Conservation (phyloP, 2,329 filamentous ascomycete species). For the Phaeophleospora eucalypticola region DNA sequence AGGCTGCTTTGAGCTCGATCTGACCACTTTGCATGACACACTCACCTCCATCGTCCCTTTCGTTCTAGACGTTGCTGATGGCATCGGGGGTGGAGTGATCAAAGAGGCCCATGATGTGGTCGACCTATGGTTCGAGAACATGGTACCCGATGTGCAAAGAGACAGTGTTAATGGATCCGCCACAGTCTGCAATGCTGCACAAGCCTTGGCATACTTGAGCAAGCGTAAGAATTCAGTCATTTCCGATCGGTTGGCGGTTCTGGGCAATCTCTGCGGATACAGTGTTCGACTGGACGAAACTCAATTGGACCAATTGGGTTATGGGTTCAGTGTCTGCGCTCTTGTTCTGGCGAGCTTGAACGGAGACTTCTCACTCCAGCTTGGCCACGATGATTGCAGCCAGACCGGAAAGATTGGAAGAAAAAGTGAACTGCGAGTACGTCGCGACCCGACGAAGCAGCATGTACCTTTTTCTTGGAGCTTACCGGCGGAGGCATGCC, state of each 20-base stretch:
- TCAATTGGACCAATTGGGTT: background rate
- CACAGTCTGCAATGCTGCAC: conserved; percentile 2
- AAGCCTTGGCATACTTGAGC: background rate
- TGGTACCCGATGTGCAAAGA: background rate
- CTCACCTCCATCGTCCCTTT: background rate
- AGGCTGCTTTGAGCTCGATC: conserved; percentile 3
- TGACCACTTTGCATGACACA: background rate
- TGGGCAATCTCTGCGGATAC: conserved; percentile 2
- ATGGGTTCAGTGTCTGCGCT: background rate
- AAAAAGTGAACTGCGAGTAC: background rate
- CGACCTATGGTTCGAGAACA: background rate
- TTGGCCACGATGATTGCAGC: background rate
- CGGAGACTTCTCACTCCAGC: background rate
- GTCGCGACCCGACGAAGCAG: background rate
- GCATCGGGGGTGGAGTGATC: background rate
- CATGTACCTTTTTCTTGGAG: background rate
- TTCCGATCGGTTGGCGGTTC: conserved; percentile 1
- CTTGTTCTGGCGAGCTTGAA: background rate
- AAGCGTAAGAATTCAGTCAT: background rate
- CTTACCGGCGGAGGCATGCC: no score
- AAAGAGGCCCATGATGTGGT: background rate
- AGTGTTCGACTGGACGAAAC: background rate
- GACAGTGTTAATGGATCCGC: background rate
- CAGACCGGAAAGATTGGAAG: background rate
- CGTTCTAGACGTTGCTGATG: no score